These are phyloP conservation scores for Maudiozyma bulderi DNA, from an alignment of 805 yeast species.

Conservation along the genomic window DNA sequence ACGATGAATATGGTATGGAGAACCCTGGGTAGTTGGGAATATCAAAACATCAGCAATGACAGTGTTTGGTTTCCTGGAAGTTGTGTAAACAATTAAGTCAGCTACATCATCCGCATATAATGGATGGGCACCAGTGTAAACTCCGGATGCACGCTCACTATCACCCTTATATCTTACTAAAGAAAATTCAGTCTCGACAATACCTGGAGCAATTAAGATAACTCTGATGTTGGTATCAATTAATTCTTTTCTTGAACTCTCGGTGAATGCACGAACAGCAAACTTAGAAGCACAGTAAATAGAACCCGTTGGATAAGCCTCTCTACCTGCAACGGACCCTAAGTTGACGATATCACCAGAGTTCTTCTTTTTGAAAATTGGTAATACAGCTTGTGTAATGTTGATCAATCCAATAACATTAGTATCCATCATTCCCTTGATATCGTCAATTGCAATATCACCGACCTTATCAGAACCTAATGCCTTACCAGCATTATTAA, in stretches of 20 bases:
- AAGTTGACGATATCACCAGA: conserved; percentile 64
- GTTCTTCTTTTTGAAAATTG: conserved; percentile 59
- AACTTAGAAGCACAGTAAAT: conserved; percentile 71
- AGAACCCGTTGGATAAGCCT: conserved; percentile 70
- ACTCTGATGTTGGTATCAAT: conserved; percentile 60
- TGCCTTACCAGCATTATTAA: conserved; percentile 76
- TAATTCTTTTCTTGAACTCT: conserved; percentile 64
- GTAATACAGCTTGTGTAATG: conserved; percentile 70
- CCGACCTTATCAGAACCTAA: conserved; percentile 74
- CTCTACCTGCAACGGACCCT: conserved; percentile 74
- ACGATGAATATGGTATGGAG: conserved; percentile 53
- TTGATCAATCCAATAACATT: conserved; percentile 81
- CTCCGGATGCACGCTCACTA: conserved; percentile 40
- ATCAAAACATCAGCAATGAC: conserved; percentile 69
- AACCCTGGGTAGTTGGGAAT: conserved; percentile 80
- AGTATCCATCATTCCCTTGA: conserved; percentile 69
- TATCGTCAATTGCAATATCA: conserved; percentile 49
- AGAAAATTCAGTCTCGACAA: conserved; percentile 61
- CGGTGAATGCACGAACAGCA: conserved; percentile 62
- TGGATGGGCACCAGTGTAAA: conserved; percentile 48
- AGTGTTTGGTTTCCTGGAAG: conserved; percentile 48
- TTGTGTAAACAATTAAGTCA: conserved; percentile 48
- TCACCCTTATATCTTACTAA: conserved; percentile 54
- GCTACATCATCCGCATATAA: conserved; percentile 51
- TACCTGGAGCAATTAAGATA: conserved; percentile 60